Evolutionary conservation across 2,329 filamentous ascomycete species (phyloP), one percentile per base, ranked within the genome.

Genomic region (Calcarisporium arbuscula): DNA sequence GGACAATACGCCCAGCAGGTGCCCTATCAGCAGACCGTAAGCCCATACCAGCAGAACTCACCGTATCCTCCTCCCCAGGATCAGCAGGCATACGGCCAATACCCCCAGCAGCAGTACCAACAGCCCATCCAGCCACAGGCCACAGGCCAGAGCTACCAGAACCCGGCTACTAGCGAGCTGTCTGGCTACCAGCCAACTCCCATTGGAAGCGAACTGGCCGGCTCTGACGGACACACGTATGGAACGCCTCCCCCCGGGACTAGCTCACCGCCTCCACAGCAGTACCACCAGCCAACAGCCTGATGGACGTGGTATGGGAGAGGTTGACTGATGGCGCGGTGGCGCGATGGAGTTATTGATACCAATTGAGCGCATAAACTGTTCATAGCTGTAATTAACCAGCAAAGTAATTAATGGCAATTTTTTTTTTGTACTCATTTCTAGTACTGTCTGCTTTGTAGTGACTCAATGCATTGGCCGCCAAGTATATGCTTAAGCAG

Each of bases 31-130:
- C 48, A 49, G 14, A 18, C 45, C 0, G 49, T 47, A 19, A 51
- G 49, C 44, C 48, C 53, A 12, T 53, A 56, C 36, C 48, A 56
- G 38, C 49, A 49, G 19, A 25, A 25, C 14, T 9, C 14, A 9
- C 10, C 22, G 10, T 25, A 25, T 25, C 41, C 45, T 3, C 40
- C 50, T 16, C 45, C 49, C 1, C 50, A 47, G 28, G 44, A 47
- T 0, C 48, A 36, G 23, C 43, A 49, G 23, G 32, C 48, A 43
- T 36, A 41, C 5, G 40, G 29, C 19, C 50, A 51, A 14, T 48
- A 49, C 5, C 41, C 47, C 10, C 41, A 43, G 3, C 52, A 50
- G 32, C 49, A 48, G 32, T 43, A 45, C 23, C 43, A 45, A 29
- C 40, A 45, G 17, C 32, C 38, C 7, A 39, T 48, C n/a, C 37